Conservation (phyloP, 148 eudicot species). For the Cornus controversa region DNA sequence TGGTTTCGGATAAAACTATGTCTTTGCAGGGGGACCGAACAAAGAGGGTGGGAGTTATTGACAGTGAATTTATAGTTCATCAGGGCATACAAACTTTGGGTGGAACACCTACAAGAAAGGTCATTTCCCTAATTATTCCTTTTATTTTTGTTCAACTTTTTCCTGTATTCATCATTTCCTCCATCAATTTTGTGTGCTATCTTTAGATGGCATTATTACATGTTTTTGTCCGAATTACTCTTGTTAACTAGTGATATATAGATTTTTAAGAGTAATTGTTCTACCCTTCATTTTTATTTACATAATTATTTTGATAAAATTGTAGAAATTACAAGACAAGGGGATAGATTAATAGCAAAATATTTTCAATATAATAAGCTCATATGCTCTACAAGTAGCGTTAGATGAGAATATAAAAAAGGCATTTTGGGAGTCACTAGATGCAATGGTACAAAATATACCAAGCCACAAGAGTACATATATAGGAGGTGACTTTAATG, state of each 20-base stretch:
- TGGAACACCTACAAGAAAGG: constrained; percentile 67
- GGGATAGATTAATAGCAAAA: no score
- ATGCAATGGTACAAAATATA: no score
- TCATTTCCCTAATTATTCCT: constrained; percentile 6
- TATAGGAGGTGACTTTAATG: no score
- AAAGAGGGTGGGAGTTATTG: constrained; percentile 76
- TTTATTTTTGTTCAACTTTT: not conserved
- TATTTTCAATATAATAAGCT: no score
- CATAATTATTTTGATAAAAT: no score
- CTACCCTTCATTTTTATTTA: no score
- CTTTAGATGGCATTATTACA: not conserved
- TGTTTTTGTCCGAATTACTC: not conserved
- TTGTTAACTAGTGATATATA: not conserved
- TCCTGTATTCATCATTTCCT: not conserved
- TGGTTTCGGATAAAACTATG: not conserved
- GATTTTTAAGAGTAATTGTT: not conserved
- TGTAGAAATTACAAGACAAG: no score
- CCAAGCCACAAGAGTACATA: no score
- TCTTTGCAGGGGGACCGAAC: constrained; percentile 72
- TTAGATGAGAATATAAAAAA: no score
- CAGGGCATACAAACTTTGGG: constrained; percentile 94
- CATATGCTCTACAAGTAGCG: no score
- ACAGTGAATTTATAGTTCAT: constrained; percentile 89
- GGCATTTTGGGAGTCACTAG: no score
- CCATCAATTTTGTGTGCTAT: not conserved